phyloP scores from a whole-genome alignment of 495 filamentous ascomycete species.

The Penicillium coprophilum region DNA sequence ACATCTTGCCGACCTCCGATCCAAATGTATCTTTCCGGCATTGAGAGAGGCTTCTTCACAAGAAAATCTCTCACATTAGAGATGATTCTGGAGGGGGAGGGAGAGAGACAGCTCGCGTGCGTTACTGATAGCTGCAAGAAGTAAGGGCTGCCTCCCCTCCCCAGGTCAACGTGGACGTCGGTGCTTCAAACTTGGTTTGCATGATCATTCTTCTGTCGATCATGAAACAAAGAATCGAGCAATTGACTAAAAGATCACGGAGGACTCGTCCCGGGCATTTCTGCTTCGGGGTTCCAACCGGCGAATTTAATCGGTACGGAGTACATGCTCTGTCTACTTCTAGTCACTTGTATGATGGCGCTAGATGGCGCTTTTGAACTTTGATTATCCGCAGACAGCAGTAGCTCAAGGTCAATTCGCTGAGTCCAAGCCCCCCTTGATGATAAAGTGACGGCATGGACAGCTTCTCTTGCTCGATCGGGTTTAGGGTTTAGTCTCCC shows the following conservation, averaged over 20 bases:
- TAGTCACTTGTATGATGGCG: neutral
- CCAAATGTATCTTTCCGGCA: neutral
- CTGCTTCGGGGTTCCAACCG: neutral
- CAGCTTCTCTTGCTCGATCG: conserved; percentile 5
- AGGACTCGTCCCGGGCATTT: neutral
- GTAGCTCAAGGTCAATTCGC: neutral
- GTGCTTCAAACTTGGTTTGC: conserved; percentile 3
- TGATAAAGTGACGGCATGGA: neutral
- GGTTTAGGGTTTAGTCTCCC: neutral
- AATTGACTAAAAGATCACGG: conserved; percentile 7
- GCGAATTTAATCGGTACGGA: neutral
- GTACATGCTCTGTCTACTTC: neutral
- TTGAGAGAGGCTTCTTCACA: neutral
- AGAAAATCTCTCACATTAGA: neutral
- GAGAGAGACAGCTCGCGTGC: conserved; percentile 5
- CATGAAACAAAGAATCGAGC: conserved; percentile 1
- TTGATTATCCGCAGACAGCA: conserved; percentile 3
- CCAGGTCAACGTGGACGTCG: conserved; percentile 10
- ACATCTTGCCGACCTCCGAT: conserved; percentile 1
- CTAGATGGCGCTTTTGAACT: neutral
- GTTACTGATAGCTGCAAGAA: conserved; percentile 4
- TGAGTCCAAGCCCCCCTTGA: neutral
- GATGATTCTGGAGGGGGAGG: conserved; percentile 8
- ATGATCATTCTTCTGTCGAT: conserved; percentile 7
- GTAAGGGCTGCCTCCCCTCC: conserved; percentile 7